Percentiles rank a stretch among this genome's conserved stretches.
Evolutionary conservation across 176 grass and related monocot genomes (phyloP).

Genomic region (Elymus sibiricus): DNA sequence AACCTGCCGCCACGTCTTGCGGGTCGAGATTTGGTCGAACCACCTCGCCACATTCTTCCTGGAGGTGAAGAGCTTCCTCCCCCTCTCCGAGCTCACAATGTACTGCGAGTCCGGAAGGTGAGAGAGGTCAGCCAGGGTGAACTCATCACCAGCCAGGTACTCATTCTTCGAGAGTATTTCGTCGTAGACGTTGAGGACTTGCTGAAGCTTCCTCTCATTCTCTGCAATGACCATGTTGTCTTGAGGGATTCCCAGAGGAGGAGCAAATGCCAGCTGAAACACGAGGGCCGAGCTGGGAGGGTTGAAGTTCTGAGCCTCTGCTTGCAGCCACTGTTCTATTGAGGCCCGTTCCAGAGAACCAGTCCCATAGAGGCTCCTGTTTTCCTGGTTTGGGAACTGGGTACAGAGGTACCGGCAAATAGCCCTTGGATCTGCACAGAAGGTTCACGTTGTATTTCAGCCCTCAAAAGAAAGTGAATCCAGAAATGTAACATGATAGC

Average conservation of each 20-base stretch:
- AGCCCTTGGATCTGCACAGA: conserved; percentile 39
- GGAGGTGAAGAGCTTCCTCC: conserved; percentile 62
- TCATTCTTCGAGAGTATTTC: conserved; percentile 51
- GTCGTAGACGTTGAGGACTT: conserved; percentile 55
- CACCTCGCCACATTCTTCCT: conserved; percentile 78
- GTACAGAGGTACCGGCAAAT: conserved; percentile 64
- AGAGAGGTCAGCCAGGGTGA: conserved; percentile 63
- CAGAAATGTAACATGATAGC: not conserved
- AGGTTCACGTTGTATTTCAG: conserved; percentile 10
- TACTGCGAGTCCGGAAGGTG: conserved; percentile 80
- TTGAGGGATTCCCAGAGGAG: conserved; percentile 34
- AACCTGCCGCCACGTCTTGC: conserved; percentile 56
- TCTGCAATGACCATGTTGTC: conserved; percentile 49
- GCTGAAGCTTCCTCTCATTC: conserved; percentile 55
- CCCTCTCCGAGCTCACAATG: conserved; percentile 50
- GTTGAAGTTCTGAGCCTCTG: conserved; percentile 63
- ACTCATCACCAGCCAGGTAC: conserved; percentile 47
- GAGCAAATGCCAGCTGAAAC: conserved; percentile 77
- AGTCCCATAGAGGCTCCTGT: conserved; percentile 55
- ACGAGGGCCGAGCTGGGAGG: conserved; percentile 73
- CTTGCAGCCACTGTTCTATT: conserved; percentile 84
- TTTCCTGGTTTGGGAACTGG: conserved; percentile 60
- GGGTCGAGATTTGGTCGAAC: conserved; percentile 49
- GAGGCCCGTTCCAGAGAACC: conserved; percentile 70
- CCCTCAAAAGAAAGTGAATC: not conserved